Evolutionary conservation across 2,329 filamentous ascomycete species (phyloP).

Genomic region (Lomentospora prolificans): DNA sequence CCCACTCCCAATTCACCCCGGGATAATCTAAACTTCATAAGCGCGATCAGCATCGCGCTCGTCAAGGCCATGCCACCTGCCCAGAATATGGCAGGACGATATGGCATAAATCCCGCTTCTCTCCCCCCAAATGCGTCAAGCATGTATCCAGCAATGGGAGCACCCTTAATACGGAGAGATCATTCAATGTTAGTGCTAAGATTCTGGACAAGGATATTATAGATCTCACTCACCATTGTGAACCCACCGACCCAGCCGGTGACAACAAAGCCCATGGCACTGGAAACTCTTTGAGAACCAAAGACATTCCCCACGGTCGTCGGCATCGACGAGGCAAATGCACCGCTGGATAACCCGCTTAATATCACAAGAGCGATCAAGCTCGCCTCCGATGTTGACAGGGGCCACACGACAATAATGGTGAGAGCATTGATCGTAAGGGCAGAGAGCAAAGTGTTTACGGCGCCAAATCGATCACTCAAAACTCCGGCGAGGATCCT

Average conservation of each 20-base stretch:
- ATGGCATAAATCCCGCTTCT: conserved; percentile 38
- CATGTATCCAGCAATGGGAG: conserved; percentile 51
- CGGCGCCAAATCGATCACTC: conserved; percentile 42
- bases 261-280: conserved; percentile 52
- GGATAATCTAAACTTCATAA: neutral
- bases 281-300: conserved; percentile 40
- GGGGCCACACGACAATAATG: conserved; percentile 52
- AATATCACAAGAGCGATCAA: conserved; percentile 47
- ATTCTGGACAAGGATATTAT: neutral
- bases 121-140: conserved; percentile 44
- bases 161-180: conserved; percentile 42
- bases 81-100: conserved; percentile 52
- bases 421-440: conserved; percentile 43
- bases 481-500: conserved; percentile 42
- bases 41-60: conserved; percentile 24
- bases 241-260: conserved; percentile 50
- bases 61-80: conserved; percentile 43
- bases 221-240: neutral
- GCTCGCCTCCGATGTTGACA: conserved; percentile 42
- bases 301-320: conserved; percentile 52
- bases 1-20: neutral
- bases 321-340: conserved; percentile 54
- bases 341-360: conserved; percentile 51
- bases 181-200: neutral
- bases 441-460: conserved; percentile 44